Evolutionary conservation across 2,329 filamentous ascomycete species (phyloP).

Genomic region (Penicillium verrucosum): DNA sequence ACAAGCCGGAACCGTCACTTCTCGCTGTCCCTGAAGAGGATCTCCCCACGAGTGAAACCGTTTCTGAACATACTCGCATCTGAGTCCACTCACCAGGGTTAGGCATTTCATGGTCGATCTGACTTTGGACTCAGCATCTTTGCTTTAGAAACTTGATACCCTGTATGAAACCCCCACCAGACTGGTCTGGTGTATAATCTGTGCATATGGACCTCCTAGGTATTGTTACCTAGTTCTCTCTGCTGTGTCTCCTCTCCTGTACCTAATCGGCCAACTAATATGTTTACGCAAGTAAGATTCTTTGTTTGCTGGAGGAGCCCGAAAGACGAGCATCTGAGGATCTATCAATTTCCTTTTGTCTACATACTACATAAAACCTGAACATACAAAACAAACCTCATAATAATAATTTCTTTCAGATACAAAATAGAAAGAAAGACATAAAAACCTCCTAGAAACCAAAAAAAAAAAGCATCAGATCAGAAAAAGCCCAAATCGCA

Average conservation of each 20-base stretch:
- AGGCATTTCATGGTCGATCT: not conserved
- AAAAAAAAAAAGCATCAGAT: not conserved
- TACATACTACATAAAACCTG: too few species aligned
- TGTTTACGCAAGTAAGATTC: not conserved
- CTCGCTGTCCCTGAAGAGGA: not conserved
- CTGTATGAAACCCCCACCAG: not conserved
- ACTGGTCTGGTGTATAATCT: not conserved
- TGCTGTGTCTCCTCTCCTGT: not conserved
- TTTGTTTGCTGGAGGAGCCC: not conserved
- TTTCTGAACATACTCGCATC: not conserved
- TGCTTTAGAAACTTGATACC: conserved; percentile 13
- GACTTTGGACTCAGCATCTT: not conserved
- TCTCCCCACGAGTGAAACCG: conserved; percentile 13
- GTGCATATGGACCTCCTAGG: not conserved
- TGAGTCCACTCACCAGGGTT: not conserved
- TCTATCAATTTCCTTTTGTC: not conserved
- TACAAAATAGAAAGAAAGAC: not conserved
- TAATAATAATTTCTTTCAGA: not conserved
- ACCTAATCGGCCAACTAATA: not conserved
- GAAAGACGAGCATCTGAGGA: not conserved
- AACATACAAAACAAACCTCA: not conserved
- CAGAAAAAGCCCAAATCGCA: not conserved
- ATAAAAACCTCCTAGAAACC: not conserved
- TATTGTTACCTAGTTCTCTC: not conserved
- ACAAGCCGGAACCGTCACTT: conserved; percentile 55